phyloP scores from a whole-genome alignment of 2,329 filamentous ascomycete species.

The Claviceps sp. region DNA sequence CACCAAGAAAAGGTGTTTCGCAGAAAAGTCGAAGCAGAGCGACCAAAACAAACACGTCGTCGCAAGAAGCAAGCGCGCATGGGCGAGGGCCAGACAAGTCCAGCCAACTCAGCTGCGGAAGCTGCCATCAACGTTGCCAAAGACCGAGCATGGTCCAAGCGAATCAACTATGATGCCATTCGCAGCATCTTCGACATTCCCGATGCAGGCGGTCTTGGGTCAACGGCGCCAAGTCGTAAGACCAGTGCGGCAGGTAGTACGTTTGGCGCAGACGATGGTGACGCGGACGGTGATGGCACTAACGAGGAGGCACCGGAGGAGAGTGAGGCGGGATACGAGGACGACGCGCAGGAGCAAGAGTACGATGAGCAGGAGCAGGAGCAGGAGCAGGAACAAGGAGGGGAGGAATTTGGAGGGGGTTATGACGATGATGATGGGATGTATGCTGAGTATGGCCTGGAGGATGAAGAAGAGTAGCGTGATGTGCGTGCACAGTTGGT shows the following conservation, averaged over 20 bases:
- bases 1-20: constrained; percentile 76
- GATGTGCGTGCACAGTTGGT: background rate
- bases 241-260: constrained; percentile 25
- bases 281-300: constrained; percentile 13
- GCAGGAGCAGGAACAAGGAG: constrained; percentile 18
- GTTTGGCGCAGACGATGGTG: constrained; percentile 21
- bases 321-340: constrained; percentile 23
- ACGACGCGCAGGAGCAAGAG: constrained; percentile 18
- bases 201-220: constrained; percentile 32
- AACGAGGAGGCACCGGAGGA: constrained; percentile 21
- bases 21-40: constrained; percentile 48
- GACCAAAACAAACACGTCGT: constrained; percentile 43
- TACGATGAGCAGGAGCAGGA: constrained; percentile 17
- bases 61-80: constrained; percentile 43
- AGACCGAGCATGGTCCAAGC: constrained; percentile 55
- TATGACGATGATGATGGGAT: constrained; percentile 25
- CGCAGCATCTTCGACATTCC: constrained; percentile 40
- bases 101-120: constrained; percentile 55
- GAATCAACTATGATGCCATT: constrained; percentile 60
- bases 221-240: constrained; percentile 34
- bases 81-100: constrained; percentile 50
- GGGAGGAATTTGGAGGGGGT: constrained; percentile 19
- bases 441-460: constrained; percentile 19
- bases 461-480: constrained; percentile 1
- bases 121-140: constrained; percentile 56